A percentile compares a stretch with the other conserved stretches of the same genome.
phyloP scores from a whole-genome alignment of 129 eudicot genomes.

The Calendula officinalis region DNA sequence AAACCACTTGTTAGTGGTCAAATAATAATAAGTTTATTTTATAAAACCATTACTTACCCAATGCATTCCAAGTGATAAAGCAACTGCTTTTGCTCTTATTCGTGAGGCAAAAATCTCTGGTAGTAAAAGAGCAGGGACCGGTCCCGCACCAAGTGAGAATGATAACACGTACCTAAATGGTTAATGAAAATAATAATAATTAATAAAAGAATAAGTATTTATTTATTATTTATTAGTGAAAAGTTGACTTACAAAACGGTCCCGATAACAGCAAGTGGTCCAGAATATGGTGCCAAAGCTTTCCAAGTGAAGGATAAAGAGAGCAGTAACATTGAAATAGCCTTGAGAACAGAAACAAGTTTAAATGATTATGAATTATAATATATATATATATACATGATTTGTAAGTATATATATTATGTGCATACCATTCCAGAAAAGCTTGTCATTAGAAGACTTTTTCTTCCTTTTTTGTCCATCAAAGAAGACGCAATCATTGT shows the following conservation, averaged over 20 bases:
- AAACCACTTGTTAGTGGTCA: constrained; percentile 21
- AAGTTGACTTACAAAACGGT: constrained; percentile 68
- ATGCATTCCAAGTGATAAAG: constrained; percentile 89
- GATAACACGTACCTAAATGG: constrained; percentile 67
- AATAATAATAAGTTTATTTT: not conserved
- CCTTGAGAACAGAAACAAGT: constrained; percentile 40
- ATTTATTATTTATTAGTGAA: constrained; percentile 1
- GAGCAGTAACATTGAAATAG: constrained; percentile 88
- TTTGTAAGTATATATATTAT: not conserved
- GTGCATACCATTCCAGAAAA: constrained; percentile 75
- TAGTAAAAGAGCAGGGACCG: constrained; percentile 92
- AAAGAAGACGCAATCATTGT: constrained; percentile 79
- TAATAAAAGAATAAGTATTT: not conserved
- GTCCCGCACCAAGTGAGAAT: constrained; percentile 97
- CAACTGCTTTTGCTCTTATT: constrained; percentile 96
- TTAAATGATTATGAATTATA: not conserved
- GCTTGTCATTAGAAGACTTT: constrained; percentile 82
- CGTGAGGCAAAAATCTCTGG: constrained; percentile 96
- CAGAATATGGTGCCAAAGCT: constrained; percentile 79
- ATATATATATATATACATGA: not conserved
- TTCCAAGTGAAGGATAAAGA: constrained; percentile 83
- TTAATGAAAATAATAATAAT: not conserved
- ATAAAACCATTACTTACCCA: constrained; percentile 56
- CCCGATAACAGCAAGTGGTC: constrained; percentile 86
- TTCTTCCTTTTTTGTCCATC: constrained; percentile 93